phyloP scores from a whole-genome alignment of 306 rosid genomes.

The Castanea crenata region DNA sequence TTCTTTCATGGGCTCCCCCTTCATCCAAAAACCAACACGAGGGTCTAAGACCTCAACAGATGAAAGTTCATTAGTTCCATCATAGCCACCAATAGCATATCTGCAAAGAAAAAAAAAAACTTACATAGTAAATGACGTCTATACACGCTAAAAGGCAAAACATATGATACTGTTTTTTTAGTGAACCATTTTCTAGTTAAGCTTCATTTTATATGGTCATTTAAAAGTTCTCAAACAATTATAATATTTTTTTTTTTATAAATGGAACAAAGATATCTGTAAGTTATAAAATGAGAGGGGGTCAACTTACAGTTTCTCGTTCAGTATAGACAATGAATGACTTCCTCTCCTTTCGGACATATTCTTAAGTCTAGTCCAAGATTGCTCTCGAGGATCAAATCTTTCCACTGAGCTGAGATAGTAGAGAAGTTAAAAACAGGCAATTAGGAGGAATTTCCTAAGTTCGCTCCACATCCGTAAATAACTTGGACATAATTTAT shows the following conservation, averaged over 20 bases:
- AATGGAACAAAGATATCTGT: background rate
- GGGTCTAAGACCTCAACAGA: slow-evolving; percentile 50
- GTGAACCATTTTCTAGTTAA: background rate
- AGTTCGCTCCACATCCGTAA: background rate
- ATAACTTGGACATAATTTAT: background rate
- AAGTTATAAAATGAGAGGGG: background rate
- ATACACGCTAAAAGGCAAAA: background rate
- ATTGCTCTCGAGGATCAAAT: slow-evolving; percentile 39
- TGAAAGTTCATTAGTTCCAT: slow-evolving; percentile 31
- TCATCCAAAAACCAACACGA: slow-evolving; percentile 37
- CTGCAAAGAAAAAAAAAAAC: slow-evolving; percentile 19
- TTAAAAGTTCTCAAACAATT: background rate
- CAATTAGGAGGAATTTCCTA: background rate
- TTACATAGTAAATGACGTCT: background rate
- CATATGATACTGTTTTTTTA: background rate
- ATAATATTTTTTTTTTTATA: background rate
- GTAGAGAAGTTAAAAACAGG: background rate
- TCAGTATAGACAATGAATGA: slow-evolving; percentile 33
- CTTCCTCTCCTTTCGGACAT: slow-evolving; percentile 37
- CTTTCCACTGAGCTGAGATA: slow-evolving; percentile 40
- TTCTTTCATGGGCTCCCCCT: slow-evolving; percentile 28
- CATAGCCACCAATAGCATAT: slow-evolving; percentile 45
- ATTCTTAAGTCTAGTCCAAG: slow-evolving; percentile 32
- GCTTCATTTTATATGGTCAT: background rate
- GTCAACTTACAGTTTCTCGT: slow-evolving; percentile 40